Conservation (phyloP, 192 early-diverging fungal species). For the Rhizophlyctis rosea region DNA sequence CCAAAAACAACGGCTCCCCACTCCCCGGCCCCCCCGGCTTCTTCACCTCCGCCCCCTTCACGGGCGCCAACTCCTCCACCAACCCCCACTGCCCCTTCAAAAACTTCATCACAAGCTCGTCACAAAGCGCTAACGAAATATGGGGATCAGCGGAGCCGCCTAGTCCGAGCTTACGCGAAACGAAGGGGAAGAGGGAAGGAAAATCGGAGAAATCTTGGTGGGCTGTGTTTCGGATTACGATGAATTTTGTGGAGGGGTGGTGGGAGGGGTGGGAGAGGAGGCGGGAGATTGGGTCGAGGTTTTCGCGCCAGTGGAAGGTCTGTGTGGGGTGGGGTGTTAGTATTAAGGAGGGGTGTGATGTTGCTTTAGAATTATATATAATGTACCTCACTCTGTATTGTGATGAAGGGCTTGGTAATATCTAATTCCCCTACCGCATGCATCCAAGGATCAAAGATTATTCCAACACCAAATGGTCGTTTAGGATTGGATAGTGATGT, state of each 20-base stretch:
- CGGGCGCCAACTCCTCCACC: too few relatives aligned
- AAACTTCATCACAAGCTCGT: conserved; percentile 12
- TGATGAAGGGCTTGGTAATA: conserved; percentile 16
- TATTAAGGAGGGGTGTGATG: too few relatives aligned
- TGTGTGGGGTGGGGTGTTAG: too few relatives aligned
- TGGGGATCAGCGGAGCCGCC: conserved; percentile 12
- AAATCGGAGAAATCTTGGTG: conserved; percentile 30
- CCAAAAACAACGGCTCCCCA: too few relatives aligned
- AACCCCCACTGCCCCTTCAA: conserved; percentile 11
- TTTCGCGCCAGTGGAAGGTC: conserved; percentile 23
- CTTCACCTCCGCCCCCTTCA: too few relatives aligned
- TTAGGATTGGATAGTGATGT: conserved; percentile 9
- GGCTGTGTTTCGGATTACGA: conserved; percentile 18
- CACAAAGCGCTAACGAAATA: not conserved
- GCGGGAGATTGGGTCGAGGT: conserved; percentile 11
- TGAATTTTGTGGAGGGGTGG: conserved; percentile 8
- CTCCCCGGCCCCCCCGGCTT: too few relatives aligned
- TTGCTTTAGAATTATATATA: too few relatives aligned
- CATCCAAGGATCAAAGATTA: conserved; percentile 40
- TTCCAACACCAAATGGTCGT: conserved; percentile 24
- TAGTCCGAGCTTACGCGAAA: conserved; percentile 8
- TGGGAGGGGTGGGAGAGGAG: not conserved
- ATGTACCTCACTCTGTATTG: conserved; percentile 16
- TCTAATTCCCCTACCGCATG: conserved; percentile 19
- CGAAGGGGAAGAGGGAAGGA: conserved; percentile 12